Percentiles rank a stretch among this genome's conserved stretches.
phyloP scores from a whole-genome alignment of 2,329 filamentous ascomycete genomes.

The Trichoderma afroharzianum region DNA sequence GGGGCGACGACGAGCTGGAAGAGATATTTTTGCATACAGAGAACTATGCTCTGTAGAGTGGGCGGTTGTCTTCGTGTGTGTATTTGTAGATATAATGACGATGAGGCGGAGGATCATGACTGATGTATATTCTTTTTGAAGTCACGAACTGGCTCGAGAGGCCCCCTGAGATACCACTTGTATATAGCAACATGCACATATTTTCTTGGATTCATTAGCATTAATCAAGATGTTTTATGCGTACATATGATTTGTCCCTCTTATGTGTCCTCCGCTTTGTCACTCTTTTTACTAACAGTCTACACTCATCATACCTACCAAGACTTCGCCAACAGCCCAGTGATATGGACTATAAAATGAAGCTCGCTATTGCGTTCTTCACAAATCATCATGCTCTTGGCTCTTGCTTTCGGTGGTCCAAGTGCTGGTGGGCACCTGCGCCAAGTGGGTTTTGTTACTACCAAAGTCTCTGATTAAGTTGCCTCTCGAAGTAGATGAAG shows the following conservation, averaged over 20 bases:
- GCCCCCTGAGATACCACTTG: conserved; percentile 17
- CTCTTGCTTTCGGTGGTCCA: not conserved
- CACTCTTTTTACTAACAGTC: not conserved
- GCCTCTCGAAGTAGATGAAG: not conserved
- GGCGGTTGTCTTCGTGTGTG: not conserved
- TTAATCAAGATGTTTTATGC: not conserved
- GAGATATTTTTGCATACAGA: conserved; percentile 94
- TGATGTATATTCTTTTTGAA: conserved; percentile 17
- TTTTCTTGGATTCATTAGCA: not conserved
- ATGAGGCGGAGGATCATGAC: not conserved
- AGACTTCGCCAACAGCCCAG: not conserved
- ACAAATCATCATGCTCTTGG: not conserved
- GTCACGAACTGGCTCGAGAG: conserved; percentile 5
- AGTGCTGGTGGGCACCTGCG: not conserved
- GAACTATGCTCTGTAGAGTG: conserved; percentile 77
- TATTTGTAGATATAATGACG: conserved; percentile 8
- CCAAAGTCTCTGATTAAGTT: not conserved
- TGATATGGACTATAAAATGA: not conserved
- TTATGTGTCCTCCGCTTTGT: not conserved
- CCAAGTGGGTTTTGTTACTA: not conserved
- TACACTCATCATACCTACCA: not conserved
- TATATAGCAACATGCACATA: conserved; percentile 8
- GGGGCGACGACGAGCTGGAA: conserved; percentile 72
- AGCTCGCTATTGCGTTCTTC: not conserved
- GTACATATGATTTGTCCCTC: not conserved